These are phyloP conservation scores for Calycina herbarum DNA, from an alignment of 2,329 filamentous ascomycete genomes.

Conservation along the genomic window DNA sequence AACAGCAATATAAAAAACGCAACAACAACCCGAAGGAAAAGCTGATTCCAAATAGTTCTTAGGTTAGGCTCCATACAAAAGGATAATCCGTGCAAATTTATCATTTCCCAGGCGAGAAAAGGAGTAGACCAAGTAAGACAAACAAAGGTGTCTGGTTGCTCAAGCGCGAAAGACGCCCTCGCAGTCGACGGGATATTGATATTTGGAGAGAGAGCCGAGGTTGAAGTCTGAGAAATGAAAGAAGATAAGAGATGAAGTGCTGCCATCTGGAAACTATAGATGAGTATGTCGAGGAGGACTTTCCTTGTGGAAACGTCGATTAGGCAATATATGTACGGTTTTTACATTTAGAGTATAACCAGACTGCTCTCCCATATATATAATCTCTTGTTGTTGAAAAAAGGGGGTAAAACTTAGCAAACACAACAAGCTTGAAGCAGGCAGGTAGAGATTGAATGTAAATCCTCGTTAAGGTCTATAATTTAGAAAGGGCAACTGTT, in stretches of 20 bases:
- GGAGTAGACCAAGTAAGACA: constrained; percentile 75
- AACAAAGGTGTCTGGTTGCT: constrained; percentile 65
- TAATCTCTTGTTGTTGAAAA: too few relatives aligned
- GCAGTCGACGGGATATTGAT: constrained; percentile 52
- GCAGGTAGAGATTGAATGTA: too few relatives aligned
- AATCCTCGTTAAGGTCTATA: too few relatives aligned
- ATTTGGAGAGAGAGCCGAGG: constrained; percentile 62
- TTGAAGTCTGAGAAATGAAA: constrained; percentile 55
- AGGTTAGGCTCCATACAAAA: constrained; percentile 68
- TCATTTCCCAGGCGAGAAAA: constrained; percentile 78
- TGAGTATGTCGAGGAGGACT: constrained; percentile 74
- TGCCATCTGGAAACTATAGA: constrained; percentile 79
- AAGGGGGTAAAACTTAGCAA: too few relatives aligned
- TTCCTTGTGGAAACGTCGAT: constrained; percentile 75
- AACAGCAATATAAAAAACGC: constrained; percentile 67
- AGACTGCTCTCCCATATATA: too few relatives aligned
- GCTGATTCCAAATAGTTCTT: constrained; percentile 49
- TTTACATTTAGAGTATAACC: too few relatives aligned
- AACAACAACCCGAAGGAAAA: constrained; percentile 66
- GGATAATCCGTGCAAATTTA: constrained; percentile 70
- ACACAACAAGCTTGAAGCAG: too few relatives aligned
- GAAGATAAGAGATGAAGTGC: constrained; percentile 65
- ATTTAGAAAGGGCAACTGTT: too few relatives aligned
- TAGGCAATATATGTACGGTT: too few relatives aligned
- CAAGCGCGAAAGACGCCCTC: constrained; percentile 69